These are phyloP conservation scores for Acanthamoeba healyi DNA, from an alignment of 208 protist species.

Conservation along the genomic window DNA sequence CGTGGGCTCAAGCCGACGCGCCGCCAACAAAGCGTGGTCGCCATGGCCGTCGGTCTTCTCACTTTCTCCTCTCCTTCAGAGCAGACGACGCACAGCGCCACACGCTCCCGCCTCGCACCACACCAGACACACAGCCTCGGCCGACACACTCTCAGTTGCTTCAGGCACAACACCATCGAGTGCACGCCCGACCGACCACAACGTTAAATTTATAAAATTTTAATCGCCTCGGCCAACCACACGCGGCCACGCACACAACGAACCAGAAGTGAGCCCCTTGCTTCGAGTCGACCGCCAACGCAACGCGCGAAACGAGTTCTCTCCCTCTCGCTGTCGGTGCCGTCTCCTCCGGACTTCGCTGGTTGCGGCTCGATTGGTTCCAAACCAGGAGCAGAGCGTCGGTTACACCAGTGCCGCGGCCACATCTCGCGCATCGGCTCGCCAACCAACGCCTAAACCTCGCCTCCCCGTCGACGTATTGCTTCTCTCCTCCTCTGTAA, in stretches of 20 bases:
- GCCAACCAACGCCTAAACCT: background rate
- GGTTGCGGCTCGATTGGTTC: background rate
- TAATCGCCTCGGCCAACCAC: too few relatives aligned
- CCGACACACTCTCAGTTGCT: too few relatives aligned
- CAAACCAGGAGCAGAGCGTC: background rate
- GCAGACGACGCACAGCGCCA: background rate
- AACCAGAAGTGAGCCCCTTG: too few relatives aligned
- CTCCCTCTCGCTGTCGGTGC: too few relatives aligned
- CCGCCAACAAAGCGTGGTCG: too few relatives aligned
- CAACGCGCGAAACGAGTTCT: too few relatives aligned
- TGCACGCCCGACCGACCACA: background rate
- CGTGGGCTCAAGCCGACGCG: too few relatives aligned
- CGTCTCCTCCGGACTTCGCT: background rate
- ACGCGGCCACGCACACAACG: too few relatives aligned
- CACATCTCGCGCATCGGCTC: background rate
- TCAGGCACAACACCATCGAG: too few relatives aligned
- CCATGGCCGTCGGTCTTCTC: background rate
- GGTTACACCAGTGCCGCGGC: background rate
- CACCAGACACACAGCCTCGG: background rate
- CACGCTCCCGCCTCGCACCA: background rate
- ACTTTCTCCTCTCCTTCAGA: background rate
- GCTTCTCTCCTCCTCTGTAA: background rate
- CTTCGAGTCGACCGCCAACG: too few relatives aligned
- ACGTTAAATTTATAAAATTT: too few relatives aligned
- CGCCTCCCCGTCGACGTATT: background rate